Evolutionary conservation across 2,329 filamentous ascomycete genomes (phyloP).

Genomic region (Cylindrodendrum hubeiense): DNA sequence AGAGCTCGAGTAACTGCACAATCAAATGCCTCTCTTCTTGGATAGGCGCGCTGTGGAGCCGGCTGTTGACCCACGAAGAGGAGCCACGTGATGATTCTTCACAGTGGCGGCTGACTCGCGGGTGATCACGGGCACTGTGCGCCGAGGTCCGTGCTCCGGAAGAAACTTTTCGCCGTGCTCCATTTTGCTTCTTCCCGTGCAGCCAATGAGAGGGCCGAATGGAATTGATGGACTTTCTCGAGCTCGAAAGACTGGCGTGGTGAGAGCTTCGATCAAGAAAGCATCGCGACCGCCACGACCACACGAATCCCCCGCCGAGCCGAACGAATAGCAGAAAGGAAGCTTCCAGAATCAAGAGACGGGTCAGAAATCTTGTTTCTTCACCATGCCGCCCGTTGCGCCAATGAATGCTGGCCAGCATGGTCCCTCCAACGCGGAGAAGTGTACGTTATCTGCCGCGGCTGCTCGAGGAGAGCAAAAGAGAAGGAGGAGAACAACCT

Average conservation of each 20-base stretch:
- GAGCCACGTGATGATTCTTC: conserved; percentile 50
- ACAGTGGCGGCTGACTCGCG: conserved; percentile 42
- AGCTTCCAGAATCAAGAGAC: not conserved
- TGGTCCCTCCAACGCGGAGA: conserved; percentile 67
- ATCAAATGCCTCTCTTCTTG: conserved; percentile 42
- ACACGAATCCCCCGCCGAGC: not conserved
- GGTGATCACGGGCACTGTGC: conserved; percentile 43
- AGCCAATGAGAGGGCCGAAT: conserved; percentile 43
- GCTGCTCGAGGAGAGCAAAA: conserved; percentile 7
- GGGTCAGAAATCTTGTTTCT: not conserved
- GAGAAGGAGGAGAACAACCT: conserved; percentile 7
- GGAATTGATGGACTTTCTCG: conserved; percentile 1
- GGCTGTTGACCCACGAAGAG: conserved; percentile 46
- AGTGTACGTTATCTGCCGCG: conserved; percentile 54
- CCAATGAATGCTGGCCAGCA: conserved; percentile 55
- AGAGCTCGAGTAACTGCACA: conserved; percentile 31
- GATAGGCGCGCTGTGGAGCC: conserved; percentile 41
- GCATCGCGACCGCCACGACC: conserved; percentile 6
- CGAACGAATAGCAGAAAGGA: not conserved
- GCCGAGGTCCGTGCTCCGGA: conserved; percentile 34
- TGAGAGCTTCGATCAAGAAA: conserved; percentile 24
- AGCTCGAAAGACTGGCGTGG: conserved; percentile 17
- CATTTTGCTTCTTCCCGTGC: not conserved
- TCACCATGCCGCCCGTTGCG: conserved; percentile 57
- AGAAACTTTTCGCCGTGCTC: conserved; percentile 46